phyloP scores from a whole-genome alignment of 2,329 filamentous ascomycete species.

The Trichoderma simmonsii region DNA sequence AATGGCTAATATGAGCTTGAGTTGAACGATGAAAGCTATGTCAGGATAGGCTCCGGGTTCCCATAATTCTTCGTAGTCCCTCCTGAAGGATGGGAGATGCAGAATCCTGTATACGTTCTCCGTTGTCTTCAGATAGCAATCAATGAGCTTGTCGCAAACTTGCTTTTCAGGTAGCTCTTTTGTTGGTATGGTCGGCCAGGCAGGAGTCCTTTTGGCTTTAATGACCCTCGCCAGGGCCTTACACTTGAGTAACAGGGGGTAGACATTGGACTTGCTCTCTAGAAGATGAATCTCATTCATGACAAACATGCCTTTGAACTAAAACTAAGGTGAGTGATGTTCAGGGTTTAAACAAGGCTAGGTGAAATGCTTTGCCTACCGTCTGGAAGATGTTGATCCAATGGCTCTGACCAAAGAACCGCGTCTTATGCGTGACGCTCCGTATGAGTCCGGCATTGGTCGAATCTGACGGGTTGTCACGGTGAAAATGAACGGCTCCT shows the following conservation, averaged over 20 bases:
- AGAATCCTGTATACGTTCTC: slow-evolving; percentile 50
- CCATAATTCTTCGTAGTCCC: slow-evolving; percentile 53
- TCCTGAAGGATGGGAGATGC: slow-evolving; percentile 49
- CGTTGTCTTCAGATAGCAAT: slow-evolving; percentile 46
- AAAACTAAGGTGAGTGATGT: slow-evolving; percentile 3
- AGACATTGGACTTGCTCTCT: slow-evolving; percentile 37
- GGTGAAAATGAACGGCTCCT: slow-evolving; percentile 43
- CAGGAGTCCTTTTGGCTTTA: slow-evolving; percentile 46
- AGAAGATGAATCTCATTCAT: slow-evolving; percentile 40
- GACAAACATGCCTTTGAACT: slow-evolving; percentile 45
- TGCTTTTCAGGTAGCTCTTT: slow-evolving; percentile 45
- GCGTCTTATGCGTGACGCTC: slow-evolving; percentile 52
- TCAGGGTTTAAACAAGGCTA: background rate
- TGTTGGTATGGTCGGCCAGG: slow-evolving; percentile 44
- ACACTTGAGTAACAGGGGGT: slow-evolving; percentile 43
- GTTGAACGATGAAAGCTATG: slow-evolving; percentile 49
- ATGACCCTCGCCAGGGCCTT: slow-evolving; percentile 52
- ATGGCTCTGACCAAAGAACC: slow-evolving; percentile 56
- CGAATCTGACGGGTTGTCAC: slow-evolving; percentile 34
- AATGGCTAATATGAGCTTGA: slow-evolving; percentile 58
- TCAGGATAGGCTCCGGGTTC: slow-evolving; percentile 28
- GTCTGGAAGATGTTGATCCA: slow-evolving; percentile 50
- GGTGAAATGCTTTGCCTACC: slow-evolving; percentile 32
- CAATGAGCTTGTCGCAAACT: slow-evolving; percentile 45
- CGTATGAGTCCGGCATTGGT: slow-evolving; percentile 33